A percentile compares a stretch with the other conserved stretches of the same genome.
Conservation (phyloP, 2,329 filamentous ascomycete genomes). For the Phialophora expanda region DNA sequence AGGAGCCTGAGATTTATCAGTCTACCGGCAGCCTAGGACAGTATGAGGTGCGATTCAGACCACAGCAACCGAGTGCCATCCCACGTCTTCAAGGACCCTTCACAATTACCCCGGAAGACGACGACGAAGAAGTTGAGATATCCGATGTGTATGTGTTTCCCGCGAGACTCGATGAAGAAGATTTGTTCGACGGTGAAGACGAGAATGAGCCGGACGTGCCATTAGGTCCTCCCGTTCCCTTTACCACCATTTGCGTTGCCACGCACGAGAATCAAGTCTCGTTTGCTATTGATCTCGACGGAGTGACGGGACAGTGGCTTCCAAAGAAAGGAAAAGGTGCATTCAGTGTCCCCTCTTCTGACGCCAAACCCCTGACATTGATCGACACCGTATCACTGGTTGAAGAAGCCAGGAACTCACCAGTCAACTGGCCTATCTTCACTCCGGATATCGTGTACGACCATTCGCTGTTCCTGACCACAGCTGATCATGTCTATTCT, state of each 20-base stretch:
- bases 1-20: conserved; percentile 55
- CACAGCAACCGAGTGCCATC: conserved; percentile 59
- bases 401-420: conserved; percentile 17
- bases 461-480: conserved; percentile 65
- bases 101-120: conserved; percentile 56
- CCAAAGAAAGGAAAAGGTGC: conserved; percentile 53
- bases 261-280: conserved; percentile 62
- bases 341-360: conserved; percentile 50
- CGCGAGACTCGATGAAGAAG: conserved; percentile 57
- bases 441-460: conserved; percentile 61
- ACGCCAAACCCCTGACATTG: conserved; percentile 51
- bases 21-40: conserved; percentile 47
- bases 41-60: conserved; percentile 62
- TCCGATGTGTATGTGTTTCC: conserved; percentile 66
- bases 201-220: conserved; percentile 50
- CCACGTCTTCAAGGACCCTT: conserved; percentile 69
- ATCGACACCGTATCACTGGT: conserved; percentile 54
- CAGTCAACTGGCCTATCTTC: conserved; percentile 58
- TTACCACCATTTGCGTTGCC: conserved; percentile 63
- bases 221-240: conserved; percentile 54
- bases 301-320: conserved; percentile 68
- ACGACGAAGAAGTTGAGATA: conserved; percentile 60
- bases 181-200: conserved; percentile 59
- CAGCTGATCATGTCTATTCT: conserved; percentile 58
- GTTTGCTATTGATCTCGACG: conserved; percentile 65